Conservation (phyloP, 1,284 basidiomycete genomes). For the Tetrapyrgos nigripes region DNA sequence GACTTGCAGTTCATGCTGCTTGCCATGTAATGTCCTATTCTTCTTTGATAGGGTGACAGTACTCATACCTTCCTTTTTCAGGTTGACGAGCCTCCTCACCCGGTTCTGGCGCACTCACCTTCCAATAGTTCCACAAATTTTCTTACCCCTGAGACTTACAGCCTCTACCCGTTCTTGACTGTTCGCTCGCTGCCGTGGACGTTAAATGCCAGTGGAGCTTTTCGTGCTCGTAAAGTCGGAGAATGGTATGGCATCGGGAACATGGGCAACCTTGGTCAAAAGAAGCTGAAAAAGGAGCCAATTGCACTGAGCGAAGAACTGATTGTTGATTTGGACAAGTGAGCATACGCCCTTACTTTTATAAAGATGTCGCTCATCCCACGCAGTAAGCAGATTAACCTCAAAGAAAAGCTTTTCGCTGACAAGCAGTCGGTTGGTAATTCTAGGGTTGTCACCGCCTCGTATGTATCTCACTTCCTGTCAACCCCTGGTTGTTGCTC, state of each 20-base stretch:
- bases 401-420: constrained; percentile 19
- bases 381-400: constrained; percentile 23
- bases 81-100: constrained; percentile 28
- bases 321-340: constrained; percentile 42
- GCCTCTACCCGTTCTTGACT: constrained; percentile 68
- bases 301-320: constrained; percentile 39
- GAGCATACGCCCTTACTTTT: constrained; percentile 9
- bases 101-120: constrained; percentile 47
- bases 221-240: constrained; percentile 64
- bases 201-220: constrained; percentile 49
- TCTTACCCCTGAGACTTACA: constrained; percentile 49
- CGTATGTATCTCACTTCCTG: constrained; percentile 42
- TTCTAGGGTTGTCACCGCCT: constrained; percentile 46
- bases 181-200: constrained; percentile 56
- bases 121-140: constrained; percentile 24
- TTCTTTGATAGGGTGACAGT: not conserved
- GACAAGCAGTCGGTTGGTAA: constrained; percentile 7
- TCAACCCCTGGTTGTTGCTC: not conserved
- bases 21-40: constrained; percentile 49
- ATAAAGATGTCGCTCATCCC: not conserved
- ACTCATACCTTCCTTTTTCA: constrained; percentile 17
- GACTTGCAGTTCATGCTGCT: constrained; percentile 56
- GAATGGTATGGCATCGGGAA: constrained; percentile 55
- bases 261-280: constrained; percentile 39
- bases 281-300: constrained; percentile 45